These are phyloP conservation scores for Clavispora fructus DNA, from an alignment of 805 yeast genomes.

Conservation along the genomic window DNA sequence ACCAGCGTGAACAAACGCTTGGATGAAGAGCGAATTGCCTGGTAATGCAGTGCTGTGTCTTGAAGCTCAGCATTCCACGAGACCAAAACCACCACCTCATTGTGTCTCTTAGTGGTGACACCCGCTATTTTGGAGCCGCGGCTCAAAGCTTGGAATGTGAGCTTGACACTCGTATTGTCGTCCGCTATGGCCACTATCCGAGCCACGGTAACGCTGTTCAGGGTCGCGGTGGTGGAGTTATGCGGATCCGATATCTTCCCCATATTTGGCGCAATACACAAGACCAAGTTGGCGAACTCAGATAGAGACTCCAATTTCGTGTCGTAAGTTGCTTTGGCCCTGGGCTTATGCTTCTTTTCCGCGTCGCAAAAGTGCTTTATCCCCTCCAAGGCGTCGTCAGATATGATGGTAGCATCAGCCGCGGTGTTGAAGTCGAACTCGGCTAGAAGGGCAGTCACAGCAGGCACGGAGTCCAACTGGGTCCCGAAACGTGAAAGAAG, in stretches of 20 bases:
- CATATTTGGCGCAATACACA: slow-evolving; percentile 31
- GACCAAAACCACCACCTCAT: slow-evolving; percentile 24
- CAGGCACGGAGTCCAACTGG: slow-evolving; percentile 21
- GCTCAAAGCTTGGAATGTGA: slow-evolving; percentile 46
- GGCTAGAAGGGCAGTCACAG: slow-evolving; percentile 26
- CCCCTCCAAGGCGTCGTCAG: slow-evolving; percentile 29
- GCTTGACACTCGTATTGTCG: slow-evolving; percentile 36
- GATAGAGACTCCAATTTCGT: slow-evolving; percentile 1
- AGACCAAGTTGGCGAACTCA: slow-evolving; percentile 34
- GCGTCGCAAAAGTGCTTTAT: slow-evolving; percentile 17
- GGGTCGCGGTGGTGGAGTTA: slow-evolving; percentile 4
- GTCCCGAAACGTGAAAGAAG: slow-evolving; percentile 39
- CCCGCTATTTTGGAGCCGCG: slow-evolving; percentile 29
- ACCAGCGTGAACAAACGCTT: slow-evolving; percentile 30
- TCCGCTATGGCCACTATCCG: slow-evolving; percentile 44
- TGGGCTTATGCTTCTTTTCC: slow-evolving; percentile 3
- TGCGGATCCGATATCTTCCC: slow-evolving; percentile 22
- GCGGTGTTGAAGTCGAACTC: slow-evolving; percentile 30
- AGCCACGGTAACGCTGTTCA: slow-evolving; percentile 37
- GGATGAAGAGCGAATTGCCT: slow-evolving; percentile 15
- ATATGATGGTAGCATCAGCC: slow-evolving; percentile 14
- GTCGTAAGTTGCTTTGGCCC: neutral
- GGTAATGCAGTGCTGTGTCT: slow-evolving; percentile 15
- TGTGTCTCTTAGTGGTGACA: slow-evolving; percentile 7
- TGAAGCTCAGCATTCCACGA: slow-evolving; percentile 19